Evolutionary conservation across 768 basidiomycete species (phyloP), one percentile per base, ranked within the genome.

Genomic region (Naganishia kalamii): DNA sequence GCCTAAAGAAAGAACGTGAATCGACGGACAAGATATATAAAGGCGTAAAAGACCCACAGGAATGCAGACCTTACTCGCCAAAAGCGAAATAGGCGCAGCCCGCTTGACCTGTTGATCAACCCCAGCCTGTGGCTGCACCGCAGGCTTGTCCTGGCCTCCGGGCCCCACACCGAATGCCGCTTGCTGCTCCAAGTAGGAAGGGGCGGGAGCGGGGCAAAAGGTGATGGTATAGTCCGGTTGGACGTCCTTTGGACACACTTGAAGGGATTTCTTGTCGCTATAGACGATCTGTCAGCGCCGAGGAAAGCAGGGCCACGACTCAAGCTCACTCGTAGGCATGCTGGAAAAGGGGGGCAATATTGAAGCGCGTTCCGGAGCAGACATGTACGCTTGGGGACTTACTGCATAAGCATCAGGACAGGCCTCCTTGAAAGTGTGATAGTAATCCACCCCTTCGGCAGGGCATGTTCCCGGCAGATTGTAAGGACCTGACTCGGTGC

Each of bases 141-240:
- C n/a, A n/a, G n/a, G n/a, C n/a, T n/a, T n/a, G n/a, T n/a, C n/a
- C n/a, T n/a, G n/a, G n/a, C n/a, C n/a, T n/a, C n/a, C n/a, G n/a
- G n/a, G n/a, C n/a, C n/a, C n/a, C n/a, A n/a, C n/a, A n/a, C n/a
- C n/a, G n/a, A n/a, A 27, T 17, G 6, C 43, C 23, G 47, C 23
- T 25, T n/a, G 15, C 15, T 5, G 27, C 32, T 4, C 27, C 27
- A 30, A 25, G 48, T 17, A 13, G 13, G 15, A n/a, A 13, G 21
- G 6, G 13, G 48, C 12, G 48, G 27, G 27, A 4, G 17, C 32
- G 19, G 54, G 54, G 40, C 54, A 57, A 23, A 57, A 57, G 11
- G 54, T 57, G 30, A 57, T 57, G 33, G 33, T 37, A n/a, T 57
- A 57, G 23, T 57, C 54, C 15, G 54, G 19, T 52, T 52, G 51